Base-by-base conservation (phyloP, 2,329 filamentous ascomycete genomes). In the Epicoccum sorghinum region DNA sequence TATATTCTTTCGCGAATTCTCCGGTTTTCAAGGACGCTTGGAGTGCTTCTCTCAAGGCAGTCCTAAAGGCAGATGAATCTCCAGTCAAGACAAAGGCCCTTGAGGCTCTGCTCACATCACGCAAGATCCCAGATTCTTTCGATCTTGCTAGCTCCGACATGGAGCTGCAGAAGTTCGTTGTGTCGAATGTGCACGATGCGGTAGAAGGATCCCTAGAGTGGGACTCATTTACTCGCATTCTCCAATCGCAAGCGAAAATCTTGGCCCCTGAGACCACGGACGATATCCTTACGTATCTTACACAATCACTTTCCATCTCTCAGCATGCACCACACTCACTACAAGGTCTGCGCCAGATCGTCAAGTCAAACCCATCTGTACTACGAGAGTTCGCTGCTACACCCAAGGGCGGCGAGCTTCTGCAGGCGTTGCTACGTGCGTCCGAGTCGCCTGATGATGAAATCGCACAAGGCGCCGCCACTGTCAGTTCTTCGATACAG, bases 391-490 rank as follows among this genome's bases (percentile, higher is more conserved):
- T 82, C 52, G 67, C 80, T 9, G 66, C 71, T 18, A 77, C 79
- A 5, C 46, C 69, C 12, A 62, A 79, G 61, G 83, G 83, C 8
- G 79, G 79, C 3, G 75, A 77, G 40, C 68, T 87, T 23, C 72
- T 85, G 3, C 80, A 80, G 30, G 79, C 77, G 40, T 69, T 87
- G 9, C 67, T 86, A 1, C 79, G 77, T 45, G 75, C 86, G 29
- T 77, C 81, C 6, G 82, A 86, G 55, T 83, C 82, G 23, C 65
- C 77, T 1, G 73, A 79, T 25, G 83, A 85, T 27, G 76, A 79
- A n/a, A 67, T 84, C 9, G 75, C 82, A 2, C 73, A 79, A 23
- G 71, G 68, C 35, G 79, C 79, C 1, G 59, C 71, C 2, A 63
- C 67, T 2, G 57, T 81, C n/a, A 75, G 73, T 46, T 57, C 66